Conservation (phyloP, 2,329 filamentous ascomycete genomes). For the Monilinia aucupariae region DNA sequence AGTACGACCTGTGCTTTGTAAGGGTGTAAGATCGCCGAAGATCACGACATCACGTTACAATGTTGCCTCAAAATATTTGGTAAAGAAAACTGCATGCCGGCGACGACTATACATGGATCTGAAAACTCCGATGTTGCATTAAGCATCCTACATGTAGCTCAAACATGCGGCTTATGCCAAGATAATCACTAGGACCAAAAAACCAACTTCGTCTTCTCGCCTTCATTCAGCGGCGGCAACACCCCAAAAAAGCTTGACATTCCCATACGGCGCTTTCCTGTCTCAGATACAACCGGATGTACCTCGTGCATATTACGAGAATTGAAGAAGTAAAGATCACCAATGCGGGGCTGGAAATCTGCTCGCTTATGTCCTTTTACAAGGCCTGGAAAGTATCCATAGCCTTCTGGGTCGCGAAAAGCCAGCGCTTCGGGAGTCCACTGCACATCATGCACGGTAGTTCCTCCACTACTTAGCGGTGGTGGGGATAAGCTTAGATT, state of each 20-base stretch:
- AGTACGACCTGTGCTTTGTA: not conserved
- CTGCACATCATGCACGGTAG: conserved; percentile 1
- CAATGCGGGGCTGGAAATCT: conserved; percentile 1
- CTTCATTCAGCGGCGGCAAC: not conserved
- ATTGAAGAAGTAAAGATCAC: conserved; percentile 9
- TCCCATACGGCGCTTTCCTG: not conserved
- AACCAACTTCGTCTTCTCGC: conserved; percentile 6
- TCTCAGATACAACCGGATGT: not conserved
- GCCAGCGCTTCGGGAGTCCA: conserved; percentile 6
- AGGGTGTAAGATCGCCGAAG: not conserved
- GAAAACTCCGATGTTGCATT: not conserved
- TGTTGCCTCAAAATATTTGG: not conserved
- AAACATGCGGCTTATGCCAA: not conserved
- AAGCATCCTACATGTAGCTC: not conserved
- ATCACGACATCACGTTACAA: not conserved
- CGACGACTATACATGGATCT: not conserved
- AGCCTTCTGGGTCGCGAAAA: conserved; percentile 5
- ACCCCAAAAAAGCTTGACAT: conserved; percentile 12
- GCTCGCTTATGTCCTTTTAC: not conserved
- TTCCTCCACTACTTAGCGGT: not conserved
- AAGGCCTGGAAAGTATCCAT: conserved; percentile 9
- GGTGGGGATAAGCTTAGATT: conserved; percentile 1
- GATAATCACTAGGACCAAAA: not conserved
- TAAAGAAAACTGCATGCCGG: not conserved
- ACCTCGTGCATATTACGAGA: conserved; percentile 14